These are phyloP conservation scores for Babjeviella inositovora DNA, from an alignment of 805 yeast species.

Conservation along the genomic window DNA sequence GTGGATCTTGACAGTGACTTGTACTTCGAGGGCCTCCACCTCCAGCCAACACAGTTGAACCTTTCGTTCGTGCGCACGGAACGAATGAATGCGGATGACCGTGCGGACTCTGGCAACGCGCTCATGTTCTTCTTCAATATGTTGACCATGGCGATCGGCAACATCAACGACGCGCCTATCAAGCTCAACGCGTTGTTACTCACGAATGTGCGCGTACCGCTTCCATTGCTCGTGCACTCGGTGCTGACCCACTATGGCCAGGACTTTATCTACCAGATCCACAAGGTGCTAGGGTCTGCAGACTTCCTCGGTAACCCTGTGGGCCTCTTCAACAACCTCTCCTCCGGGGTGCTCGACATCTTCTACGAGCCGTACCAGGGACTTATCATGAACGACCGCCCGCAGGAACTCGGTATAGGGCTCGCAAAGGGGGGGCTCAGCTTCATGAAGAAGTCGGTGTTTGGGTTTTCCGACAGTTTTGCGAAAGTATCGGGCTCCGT, in stretches of 20 bases:
- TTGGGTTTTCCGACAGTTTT: slow-evolving; percentile 87
- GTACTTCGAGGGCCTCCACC: slow-evolving; percentile 82
- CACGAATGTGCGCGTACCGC: slow-evolving; percentile 81
- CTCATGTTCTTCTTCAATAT: slow-evolving; percentile 69
- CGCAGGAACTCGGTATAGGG: slow-evolving; percentile 91
- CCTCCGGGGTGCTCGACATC: slow-evolving; percentile 92
- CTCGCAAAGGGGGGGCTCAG: slow-evolving; percentile 92
- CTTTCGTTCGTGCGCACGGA: slow-evolving; percentile 87
- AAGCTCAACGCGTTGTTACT: slow-evolving; percentile 72
- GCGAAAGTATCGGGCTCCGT: slow-evolving; percentile 87
- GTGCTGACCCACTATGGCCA: slow-evolving; percentile 81
- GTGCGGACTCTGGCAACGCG: slow-evolving; percentile 39
- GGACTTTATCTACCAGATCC: slow-evolving; percentile 81
- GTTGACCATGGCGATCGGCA: slow-evolving; percentile 92
- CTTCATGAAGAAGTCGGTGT: slow-evolving; percentile 86
- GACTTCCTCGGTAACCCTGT: slow-evolving; percentile 96
- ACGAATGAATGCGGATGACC: slow-evolving; percentile 49
- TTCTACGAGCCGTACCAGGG: slow-evolving; percentile 98
- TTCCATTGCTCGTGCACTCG: slow-evolving; percentile 53
- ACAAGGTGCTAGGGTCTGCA: slow-evolving; percentile 89
- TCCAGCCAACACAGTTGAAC: slow-evolving; percentile 84
- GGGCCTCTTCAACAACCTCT: slow-evolving; percentile 81
- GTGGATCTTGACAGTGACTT: slow-evolving; percentile 49
- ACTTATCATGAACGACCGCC: slow-evolving; percentile 82
- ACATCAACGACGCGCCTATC: slow-evolving; percentile 93